phyloP scores from a whole-genome alignment of 2,329 filamentous ascomycete species.

The Escovopsis sp. region DNA sequence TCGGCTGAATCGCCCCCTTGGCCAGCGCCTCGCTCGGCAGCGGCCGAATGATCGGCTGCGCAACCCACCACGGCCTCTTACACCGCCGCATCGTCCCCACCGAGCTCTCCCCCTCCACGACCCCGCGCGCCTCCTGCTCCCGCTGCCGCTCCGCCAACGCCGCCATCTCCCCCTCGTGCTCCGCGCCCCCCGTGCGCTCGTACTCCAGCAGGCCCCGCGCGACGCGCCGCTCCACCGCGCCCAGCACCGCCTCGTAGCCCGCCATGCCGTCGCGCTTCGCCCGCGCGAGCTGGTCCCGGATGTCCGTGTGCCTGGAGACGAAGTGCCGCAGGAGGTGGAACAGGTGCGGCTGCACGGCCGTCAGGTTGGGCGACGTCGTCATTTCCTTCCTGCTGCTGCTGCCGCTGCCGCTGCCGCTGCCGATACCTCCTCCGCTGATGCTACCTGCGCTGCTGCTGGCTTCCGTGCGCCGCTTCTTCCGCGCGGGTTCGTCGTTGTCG shows the following conservation, averaged over 20 bases:
- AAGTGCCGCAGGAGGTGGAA: conserved; percentile 83
- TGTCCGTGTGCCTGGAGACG: conserved; percentile 63
- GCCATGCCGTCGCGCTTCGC: conserved; percentile 55
- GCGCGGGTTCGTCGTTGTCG: conserved; percentile 35
- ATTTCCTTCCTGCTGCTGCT: conserved; percentile 16
- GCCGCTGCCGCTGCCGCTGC: no score
- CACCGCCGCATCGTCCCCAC: conserved; percentile 54
- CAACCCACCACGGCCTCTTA: conserved; percentile 77
- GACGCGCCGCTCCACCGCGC: conserved; percentile 60
- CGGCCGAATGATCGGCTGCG: conserved; percentile 74
- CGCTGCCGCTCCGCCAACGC: conserved; percentile 19
- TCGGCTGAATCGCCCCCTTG: conserved; percentile 61
- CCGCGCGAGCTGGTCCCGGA: conserved; percentile 70
- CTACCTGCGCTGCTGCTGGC: conserved; percentile 7
- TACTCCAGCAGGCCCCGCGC: conserved; percentile 60
- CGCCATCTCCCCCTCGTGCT: conserved; percentile 28
- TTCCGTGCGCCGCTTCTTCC: conserved; percentile 31
- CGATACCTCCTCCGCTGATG: no score
- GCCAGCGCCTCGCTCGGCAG: conserved; percentile 76
- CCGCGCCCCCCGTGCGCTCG: conserved; percentile 35
- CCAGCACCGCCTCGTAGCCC: conserved; percentile 62
- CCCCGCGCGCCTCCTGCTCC: conserved; percentile 17
- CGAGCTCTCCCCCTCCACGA: conserved; percentile 41
- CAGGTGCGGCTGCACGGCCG: conserved; percentile 76
- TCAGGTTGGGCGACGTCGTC: conserved; percentile 46